These are phyloP conservation scores for Candida pseudoglaebosa DNA, from an alignment of 805 yeast genomes.

Conservation along the genomic window DNA sequence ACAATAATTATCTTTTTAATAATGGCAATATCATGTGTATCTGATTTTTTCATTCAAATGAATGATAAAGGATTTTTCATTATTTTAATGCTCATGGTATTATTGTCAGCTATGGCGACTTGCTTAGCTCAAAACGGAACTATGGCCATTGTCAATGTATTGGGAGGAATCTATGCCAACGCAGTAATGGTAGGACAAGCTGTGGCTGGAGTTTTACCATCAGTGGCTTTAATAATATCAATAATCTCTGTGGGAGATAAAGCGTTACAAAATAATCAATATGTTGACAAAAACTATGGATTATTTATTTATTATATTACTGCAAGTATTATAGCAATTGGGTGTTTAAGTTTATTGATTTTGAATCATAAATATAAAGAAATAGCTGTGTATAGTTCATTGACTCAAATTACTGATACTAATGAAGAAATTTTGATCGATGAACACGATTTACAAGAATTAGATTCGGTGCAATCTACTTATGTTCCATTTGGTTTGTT, in stretches of 20 bases:
- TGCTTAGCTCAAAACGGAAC: constrained; percentile 86
- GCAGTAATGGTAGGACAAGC: constrained; percentile 95
- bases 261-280: constrained; percentile 15
- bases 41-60: constrained; percentile 29
- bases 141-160: constrained; percentile 77
- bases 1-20: constrained; percentile 56
- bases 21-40: constrained; percentile 51
- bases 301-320: constrained; percentile 46
- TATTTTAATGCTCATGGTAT: constrained; percentile 59
- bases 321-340: constrained; percentile 45
- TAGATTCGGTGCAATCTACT: constrained; percentile 16
- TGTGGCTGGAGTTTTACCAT: constrained; percentile 88
- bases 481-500: constrained; percentile 59
- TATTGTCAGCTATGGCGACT: constrained; percentile 67
- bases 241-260: constrained; percentile 40
- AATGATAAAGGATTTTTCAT: constrained; percentile 43
- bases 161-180: constrained; percentile 77
- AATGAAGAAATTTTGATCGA: constrained; percentile 2
- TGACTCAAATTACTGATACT: constrained; percentile 11
- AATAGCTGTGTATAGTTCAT: constrained; percentile 17
- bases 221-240: constrained; percentile 59
- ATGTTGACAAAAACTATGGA: constrained; percentile 36
- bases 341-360: constrained; percentile 38
- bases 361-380: constrained; percentile 27
- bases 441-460: constrained; percentile 10